Evolutionary conservation across 179 eudicot species (phyloP).

Genomic region (Pouteria campechiana): DNA sequence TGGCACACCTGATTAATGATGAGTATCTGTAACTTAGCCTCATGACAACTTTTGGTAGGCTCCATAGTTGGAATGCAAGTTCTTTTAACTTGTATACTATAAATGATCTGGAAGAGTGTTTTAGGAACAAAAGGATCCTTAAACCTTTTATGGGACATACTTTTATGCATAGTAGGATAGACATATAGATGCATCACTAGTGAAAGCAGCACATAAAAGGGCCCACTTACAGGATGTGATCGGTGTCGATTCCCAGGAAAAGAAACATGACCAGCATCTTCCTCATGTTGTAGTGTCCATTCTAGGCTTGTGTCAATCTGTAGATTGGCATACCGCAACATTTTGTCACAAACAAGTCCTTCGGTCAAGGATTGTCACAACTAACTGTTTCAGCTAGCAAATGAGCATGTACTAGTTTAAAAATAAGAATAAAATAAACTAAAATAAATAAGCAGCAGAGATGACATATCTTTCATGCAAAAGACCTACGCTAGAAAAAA

Average conservation of each 20-base stretch:
- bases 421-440: conserved; percentile 2
- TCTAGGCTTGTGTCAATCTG: conserved; percentile 35
- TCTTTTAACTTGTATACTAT: no score
- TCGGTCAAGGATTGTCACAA: no score
- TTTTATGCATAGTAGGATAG: no score
- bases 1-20: no score
- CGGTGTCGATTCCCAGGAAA: conserved; percentile 20
- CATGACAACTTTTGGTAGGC: no score
- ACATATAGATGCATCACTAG: no score
- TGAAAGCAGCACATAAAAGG: conserved; percentile 1
- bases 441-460: conserved; percentile 2
- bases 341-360: no score
- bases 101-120: no score
- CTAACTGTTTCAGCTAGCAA: not conserved
- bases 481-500: not conserved
- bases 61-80: no score
- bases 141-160: no score
- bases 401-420: not conserved
- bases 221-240: conserved; percentile 28
- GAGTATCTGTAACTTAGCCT: no score
- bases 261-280: conserved; percentile 17
- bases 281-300: conserved; percentile 35
- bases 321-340: not conserved
- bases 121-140: no score
- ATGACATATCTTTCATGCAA: not conserved